phyloP scores from a whole-genome alignment of 163 green algal species.

The Coccomyxa subellipsoidea region DNA sequence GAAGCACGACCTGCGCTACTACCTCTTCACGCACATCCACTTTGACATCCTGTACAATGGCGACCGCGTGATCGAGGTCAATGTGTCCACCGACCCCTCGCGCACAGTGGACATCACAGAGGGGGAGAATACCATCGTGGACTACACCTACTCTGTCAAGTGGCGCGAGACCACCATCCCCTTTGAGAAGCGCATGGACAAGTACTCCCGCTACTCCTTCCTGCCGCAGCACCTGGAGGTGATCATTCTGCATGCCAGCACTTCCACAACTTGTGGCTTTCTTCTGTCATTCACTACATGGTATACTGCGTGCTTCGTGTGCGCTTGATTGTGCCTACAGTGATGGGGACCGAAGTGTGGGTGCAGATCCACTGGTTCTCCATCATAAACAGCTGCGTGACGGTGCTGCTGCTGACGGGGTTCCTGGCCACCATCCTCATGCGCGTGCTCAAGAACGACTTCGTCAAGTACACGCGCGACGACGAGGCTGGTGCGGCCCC shows the following conservation, averaged over 20 bases:
- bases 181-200: constrained; percentile 92
- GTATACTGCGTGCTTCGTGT: too few species aligned
- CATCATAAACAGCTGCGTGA: constrained; percentile 98
- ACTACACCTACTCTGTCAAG: constrained; percentile 92
- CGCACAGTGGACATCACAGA: constrained; percentile 85
- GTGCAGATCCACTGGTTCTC: constrained; percentile 99
- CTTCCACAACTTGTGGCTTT: too few species aligned
- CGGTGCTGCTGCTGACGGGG: constrained; percentile 96
- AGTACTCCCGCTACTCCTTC: constrained; percentile 94
- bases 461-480: constrained; percentile 80
- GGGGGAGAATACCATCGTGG: constrained; percentile 32
- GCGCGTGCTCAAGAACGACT: constrained; percentile 95
- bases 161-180: constrained; percentile 80
- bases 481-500: constrained; percentile 49
- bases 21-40: constrained; percentile 93
- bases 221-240: constrained; percentile 95
- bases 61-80: constrained; percentile 88
- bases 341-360: too few species aligned
- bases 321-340: too few species aligned
- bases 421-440: constrained; percentile 99
- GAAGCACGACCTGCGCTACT: constrained; percentile 40
- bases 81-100: constrained; percentile 80
- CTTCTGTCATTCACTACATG: too few species aligned
- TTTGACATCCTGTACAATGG: constrained; percentile 95
- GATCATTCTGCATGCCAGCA: too few species aligned